These are phyloP conservation scores for Cladosporium oxysporum DNA, from an alignment of 2,329 filamentous ascomycete species.

Conservation along the genomic window DNA sequence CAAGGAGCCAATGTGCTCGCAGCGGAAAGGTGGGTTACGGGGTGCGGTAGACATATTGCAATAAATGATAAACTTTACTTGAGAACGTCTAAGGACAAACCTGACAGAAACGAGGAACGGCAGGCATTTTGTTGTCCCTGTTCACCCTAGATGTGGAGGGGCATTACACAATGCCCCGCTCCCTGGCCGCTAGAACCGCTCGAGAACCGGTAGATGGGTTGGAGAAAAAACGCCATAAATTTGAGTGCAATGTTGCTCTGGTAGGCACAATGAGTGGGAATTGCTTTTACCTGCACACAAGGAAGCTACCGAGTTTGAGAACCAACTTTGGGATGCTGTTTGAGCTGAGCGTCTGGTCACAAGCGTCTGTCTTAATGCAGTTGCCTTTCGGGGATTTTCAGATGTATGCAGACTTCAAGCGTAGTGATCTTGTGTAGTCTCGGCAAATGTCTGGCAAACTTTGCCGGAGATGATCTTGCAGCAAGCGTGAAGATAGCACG, in stretches of 20 bases:
- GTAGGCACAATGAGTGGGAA: background rate
- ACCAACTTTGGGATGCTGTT: background rate
- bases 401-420: background rate
- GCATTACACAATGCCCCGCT: conserved; percentile 6
- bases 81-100: background rate
- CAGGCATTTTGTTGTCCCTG: background rate
- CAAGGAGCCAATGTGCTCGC: conserved; percentile 72
- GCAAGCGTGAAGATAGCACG: conserved; percentile 4
- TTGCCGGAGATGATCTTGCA: background rate
- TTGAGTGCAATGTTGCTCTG: background rate
- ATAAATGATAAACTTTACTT: background rate
- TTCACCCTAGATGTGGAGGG: conserved; percentile 12
- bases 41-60: conserved; percentile 34
- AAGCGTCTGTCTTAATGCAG: background rate
- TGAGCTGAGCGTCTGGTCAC: background rate
- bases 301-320: background rate
- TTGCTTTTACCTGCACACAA: background rate
- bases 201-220: conserved; percentile 4
- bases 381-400: background rate
- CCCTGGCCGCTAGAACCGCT: conserved; percentile 1
- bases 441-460: conserved; percentile 5
- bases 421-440: background rate
- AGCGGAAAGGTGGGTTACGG: conserved; percentile 62
- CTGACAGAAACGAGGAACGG: background rate
- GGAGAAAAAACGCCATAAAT: background rate